phyloP scores from a whole-genome alignment of 2,329 filamentous ascomycete genomes.

The Lachnellula cervina region DNA sequence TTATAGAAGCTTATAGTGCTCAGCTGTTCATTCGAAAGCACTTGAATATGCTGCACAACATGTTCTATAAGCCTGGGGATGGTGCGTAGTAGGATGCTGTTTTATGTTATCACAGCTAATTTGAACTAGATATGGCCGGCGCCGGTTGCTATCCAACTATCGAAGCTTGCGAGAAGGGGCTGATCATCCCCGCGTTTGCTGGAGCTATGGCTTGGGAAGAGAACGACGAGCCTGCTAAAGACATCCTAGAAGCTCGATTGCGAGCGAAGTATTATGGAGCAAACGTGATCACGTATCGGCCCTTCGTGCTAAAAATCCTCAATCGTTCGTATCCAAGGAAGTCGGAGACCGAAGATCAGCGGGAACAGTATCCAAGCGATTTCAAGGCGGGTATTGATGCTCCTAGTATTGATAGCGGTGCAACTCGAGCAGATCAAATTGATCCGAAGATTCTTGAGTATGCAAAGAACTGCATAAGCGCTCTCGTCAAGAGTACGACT shows the following conservation, averaged over 20 bases:
- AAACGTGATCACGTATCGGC: conserved; percentile 81
- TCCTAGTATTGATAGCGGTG: conserved; percentile 36
- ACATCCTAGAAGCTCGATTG: conserved; percentile 78
- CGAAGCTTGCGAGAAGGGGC: conserved; percentile 40
- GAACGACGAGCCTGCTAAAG: conserved; percentile 61
- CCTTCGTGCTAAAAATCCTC: conserved; percentile 59
- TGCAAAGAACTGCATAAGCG: conserved; percentile 48
- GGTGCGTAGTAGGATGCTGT: background rate
- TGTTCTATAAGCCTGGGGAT: conserved; percentile 30
- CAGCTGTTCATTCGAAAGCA: conserved; percentile 62
- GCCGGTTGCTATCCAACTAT: conserved; percentile 40
- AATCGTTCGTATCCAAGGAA: conserved; percentile 28
- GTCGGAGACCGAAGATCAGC: conserved; percentile 14
- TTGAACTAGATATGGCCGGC: background rate
- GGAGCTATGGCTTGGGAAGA: conserved; percentile 46
- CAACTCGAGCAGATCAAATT: conserved; percentile 34
- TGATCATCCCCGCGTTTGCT: conserved; percentile 42
- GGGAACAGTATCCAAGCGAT: conserved; percentile 18
- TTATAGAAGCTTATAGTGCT: conserved; percentile 56
- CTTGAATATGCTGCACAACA: conserved; percentile 56
- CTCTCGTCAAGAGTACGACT: conserved; percentile 77
- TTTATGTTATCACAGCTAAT: background rate
- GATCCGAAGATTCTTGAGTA: conserved; percentile 46
- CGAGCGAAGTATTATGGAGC: conserved; percentile 95
- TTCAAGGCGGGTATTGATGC: conserved; percentile 22